phyloP scores from a whole-genome alignment of 2,329 filamentous ascomycete species.

The Claviceps cyperi region DNA sequence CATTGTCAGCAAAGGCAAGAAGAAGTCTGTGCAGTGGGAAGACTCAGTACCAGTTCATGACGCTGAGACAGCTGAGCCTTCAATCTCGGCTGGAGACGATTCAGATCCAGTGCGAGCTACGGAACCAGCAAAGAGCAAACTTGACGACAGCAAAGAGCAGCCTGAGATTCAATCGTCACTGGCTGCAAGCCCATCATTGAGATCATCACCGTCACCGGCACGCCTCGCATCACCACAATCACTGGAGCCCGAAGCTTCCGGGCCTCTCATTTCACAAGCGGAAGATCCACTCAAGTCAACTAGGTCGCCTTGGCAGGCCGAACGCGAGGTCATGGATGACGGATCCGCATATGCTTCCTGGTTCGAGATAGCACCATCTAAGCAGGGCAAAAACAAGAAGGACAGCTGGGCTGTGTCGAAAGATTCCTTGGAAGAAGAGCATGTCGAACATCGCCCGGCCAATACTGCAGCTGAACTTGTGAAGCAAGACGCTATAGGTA shows the following conservation, averaged over 20 bases:
- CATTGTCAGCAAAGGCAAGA: neutral
- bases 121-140: neutral
- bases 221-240: too few species aligned
- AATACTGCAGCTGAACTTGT: neutral
- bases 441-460: neutral
- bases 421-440: slow-evolving; percentile 7
- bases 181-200: too few species aligned
- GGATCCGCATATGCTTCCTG: slow-evolving; percentile 1
- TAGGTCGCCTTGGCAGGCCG: slow-evolving; percentile 13
- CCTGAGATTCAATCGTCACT: slow-evolving; percentile 3
- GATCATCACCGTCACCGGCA: too few species aligned
- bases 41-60: slow-evolving; percentile 3
- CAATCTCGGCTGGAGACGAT: neutral
- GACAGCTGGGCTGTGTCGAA: slow-evolving; percentile 7
- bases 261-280: slow-evolving; percentile 19
- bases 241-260: slow-evolving; percentile 12
- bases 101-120: neutral
- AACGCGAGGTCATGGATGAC: slow-evolving; percentile 6
- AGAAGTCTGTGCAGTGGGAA: slow-evolving; percentile 11
- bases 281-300: slow-evolving; percentile 13
- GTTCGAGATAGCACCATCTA: slow-evolving; percentile 6
- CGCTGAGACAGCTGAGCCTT: neutral
- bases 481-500: neutral
- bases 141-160: neutral
- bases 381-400: slow-evolving; percentile 20